Base-by-base conservation (phyloP, 208 protist genomes). In the Strigomonas galati region DNA sequence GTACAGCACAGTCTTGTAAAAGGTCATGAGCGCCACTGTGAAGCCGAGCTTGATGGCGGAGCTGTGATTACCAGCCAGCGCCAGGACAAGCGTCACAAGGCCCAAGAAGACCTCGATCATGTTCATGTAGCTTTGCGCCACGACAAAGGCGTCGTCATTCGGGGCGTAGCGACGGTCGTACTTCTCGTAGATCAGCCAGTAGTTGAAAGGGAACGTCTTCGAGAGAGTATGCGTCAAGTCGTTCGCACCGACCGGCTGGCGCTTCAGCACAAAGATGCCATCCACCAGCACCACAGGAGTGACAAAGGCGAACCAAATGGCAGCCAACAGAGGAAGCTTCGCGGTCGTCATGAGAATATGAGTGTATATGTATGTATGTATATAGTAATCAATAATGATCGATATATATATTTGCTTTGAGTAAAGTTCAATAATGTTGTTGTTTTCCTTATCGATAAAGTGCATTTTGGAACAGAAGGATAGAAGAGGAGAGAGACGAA, bases 1-100 rank as follows among this genome's bases (percentile, higher is more conserved):
- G 69, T 92, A 95, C 23, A 92, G 58, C 15, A 92, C 52, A 26
- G 85, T 95, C 74, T 92, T 95, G 77, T 87, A 89, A 14, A 92
- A 31, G 2, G 89, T 95, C 87, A 93, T 93, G 27, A 78, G 59
- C 46, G 62, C 65, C 1, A 87, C 78, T 10, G 81, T 24, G 10
- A 89, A 55, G 1, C 72, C 72, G n/a, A 89, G 49, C 65, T 84
- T 78, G 28, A 88, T 44, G n/a, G 78, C 71, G 5, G 32, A 6
- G 57, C 61, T 54, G n/a, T 57, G 30, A 1, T 57, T 28, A 26
- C 67, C 56, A 35, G 43, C 55, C 1, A 76, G 10, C 2, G 71
- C 35, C 7, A 89, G 65, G 14, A 84, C 0, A 1, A 87, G 61
- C 14, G 72, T 74, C 12, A 78, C 21, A 7, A 92, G 44, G 5